Evolutionary conservation across 2,329 filamentous ascomycete genomes (phyloP).

Genomic region (Cercospora janseana): DNA sequence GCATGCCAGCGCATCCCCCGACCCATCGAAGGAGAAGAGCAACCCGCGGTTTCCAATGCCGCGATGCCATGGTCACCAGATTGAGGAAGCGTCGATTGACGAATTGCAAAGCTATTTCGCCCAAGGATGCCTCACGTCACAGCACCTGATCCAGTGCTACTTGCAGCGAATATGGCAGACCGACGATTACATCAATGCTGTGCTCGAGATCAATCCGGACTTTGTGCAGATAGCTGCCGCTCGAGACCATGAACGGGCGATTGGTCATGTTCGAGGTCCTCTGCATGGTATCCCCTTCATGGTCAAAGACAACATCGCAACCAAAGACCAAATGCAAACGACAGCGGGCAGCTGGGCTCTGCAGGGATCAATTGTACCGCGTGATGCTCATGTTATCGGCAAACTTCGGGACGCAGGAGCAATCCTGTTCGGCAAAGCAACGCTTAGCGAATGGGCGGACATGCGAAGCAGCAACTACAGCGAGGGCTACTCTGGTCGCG

Average conservation of each 20-base stretch:
- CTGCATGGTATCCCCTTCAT: slow-evolving; percentile 74
- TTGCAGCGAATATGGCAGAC: slow-evolving; percentile 60
- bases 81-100: slow-evolving; percentile 70
- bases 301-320: slow-evolving; percentile 71
- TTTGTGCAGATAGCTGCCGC: slow-evolving; percentile 58
- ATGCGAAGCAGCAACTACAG: slow-evolving; percentile 68
- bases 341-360: slow-evolving; percentile 70
- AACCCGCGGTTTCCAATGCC: slow-evolving; percentile 68
- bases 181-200: slow-evolving; percentile 62
- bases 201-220: slow-evolving; percentile 67
- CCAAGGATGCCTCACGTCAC: slow-evolving; percentile 55
- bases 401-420: slow-evolving; percentile 64
- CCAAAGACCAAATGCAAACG: slow-evolving; percentile 69
- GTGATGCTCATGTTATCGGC: slow-evolving; percentile 65
- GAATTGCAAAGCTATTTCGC: slow-evolving; percentile 61
- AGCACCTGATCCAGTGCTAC: slow-evolving; percentile 63
- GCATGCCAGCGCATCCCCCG: too few species aligned
- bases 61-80: slow-evolving; percentile 56
- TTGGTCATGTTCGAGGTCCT: slow-evolving; percentile 59
- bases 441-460: slow-evolving; percentile 71
- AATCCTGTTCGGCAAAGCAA: slow-evolving; percentile 68
- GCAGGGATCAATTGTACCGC: slow-evolving; percentile 62
- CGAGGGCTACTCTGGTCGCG: slow-evolving; percentile 64
- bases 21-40: too few species aligned
- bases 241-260: slow-evolving; percentile 59